Conservation (phyloP, 164 flowering plant genomes). For the Vitis riparia region DNA sequence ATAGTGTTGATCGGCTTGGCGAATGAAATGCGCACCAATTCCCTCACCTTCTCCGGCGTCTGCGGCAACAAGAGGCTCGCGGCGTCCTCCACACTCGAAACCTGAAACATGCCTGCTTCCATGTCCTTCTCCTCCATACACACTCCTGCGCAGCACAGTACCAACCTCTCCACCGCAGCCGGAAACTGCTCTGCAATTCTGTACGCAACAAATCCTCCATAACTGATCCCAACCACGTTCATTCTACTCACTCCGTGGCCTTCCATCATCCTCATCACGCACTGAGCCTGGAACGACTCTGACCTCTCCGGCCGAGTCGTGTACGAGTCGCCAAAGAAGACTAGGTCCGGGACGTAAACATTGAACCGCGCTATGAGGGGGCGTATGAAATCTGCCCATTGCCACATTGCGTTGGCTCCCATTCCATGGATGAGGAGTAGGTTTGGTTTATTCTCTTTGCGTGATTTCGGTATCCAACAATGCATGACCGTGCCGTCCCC, state of each 20-base stretch:
- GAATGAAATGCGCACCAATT: conserved; percentile 25
- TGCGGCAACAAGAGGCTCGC: conserved; percentile 33
- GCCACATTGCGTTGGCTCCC: conserved; percentile 73
- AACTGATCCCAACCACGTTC: conserved; percentile 49
- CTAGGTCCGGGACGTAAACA: conserved; percentile 54
- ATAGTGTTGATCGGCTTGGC: conserved; percentile 15
- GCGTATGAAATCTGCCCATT: conserved; percentile 32
- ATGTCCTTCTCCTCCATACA: conserved; percentile 40
- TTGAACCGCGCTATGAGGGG: conserved; percentile 36
- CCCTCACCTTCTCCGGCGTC: conserved; percentile 27
- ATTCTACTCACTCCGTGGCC: conserved; percentile 30
- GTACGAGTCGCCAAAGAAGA: conserved; percentile 61
- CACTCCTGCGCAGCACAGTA: conserved; percentile 44
- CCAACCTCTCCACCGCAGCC: conserved; percentile 44
- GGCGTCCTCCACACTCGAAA: conserved; percentile 35
- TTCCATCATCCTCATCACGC: conserved; percentile 39
- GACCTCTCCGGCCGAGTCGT: conserved; percentile 45
- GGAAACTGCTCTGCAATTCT: conserved; percentile 54
- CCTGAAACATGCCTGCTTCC: conserved; percentile 33
- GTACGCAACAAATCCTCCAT: conserved; percentile 66
- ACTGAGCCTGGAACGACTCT: conserved; percentile 55
- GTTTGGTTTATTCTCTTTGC: conserved; percentile 24
- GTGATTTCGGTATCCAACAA: conserved; percentile 47
- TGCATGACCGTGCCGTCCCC: conserved; percentile 58
- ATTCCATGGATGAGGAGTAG: conserved; percentile 51